These are phyloP conservation scores for Nelumbo lutea DNA, from an alignment of 164 flowering plant genomes.

Conservation along the genomic window DNA sequence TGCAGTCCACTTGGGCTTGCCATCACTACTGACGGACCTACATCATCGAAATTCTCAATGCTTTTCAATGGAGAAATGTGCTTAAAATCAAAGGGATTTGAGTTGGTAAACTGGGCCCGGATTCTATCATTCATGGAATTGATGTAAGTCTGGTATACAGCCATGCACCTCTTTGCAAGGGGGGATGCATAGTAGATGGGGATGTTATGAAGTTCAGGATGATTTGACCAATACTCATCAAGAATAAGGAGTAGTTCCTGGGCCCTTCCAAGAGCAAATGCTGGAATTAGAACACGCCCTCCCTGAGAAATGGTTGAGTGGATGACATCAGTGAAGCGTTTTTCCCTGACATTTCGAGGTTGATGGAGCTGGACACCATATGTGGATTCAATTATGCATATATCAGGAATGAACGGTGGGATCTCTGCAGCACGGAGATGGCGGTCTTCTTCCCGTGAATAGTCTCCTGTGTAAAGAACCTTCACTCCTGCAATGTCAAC, in stretches of 20 bases:
- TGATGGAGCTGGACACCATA: constrained; percentile 96
- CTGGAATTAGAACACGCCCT: constrained; percentile 95
- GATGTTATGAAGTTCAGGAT: constrained; percentile 84
- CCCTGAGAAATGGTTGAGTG: constrained; percentile 82
- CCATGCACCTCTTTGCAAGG: constrained; percentile 90
- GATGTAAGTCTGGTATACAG: constrained; percentile 91
- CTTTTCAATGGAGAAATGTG: constrained; percentile 75
- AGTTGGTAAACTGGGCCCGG: constrained; percentile 63
- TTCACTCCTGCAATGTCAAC: constrained; percentile 98
- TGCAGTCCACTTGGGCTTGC: constrained; percentile 93
- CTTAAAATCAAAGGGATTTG: constrained; percentile 91
- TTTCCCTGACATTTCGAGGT: constrained; percentile 79
- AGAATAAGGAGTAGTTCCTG: constrained; percentile 92
- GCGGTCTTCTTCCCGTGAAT: constrained; percentile 93
- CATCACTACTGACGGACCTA: constrained; percentile 97
- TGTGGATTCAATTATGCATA: constrained; percentile 92
- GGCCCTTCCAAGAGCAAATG: constrained; percentile 96
- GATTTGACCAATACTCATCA: constrained; percentile 93
- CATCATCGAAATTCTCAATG: constrained; percentile 79
- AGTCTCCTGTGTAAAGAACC: constrained; percentile 95
- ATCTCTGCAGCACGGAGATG: constrained; percentile 97
- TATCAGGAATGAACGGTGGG: constrained; percentile 88
- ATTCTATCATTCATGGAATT: constrained; percentile 95
- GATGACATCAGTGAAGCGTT: constrained; percentile 87
- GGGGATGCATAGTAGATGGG: constrained; percentile 98